Conservation (phyloP, 1,284 basidiomycete genomes). For the Sphaerobolus stellatus region DNA sequence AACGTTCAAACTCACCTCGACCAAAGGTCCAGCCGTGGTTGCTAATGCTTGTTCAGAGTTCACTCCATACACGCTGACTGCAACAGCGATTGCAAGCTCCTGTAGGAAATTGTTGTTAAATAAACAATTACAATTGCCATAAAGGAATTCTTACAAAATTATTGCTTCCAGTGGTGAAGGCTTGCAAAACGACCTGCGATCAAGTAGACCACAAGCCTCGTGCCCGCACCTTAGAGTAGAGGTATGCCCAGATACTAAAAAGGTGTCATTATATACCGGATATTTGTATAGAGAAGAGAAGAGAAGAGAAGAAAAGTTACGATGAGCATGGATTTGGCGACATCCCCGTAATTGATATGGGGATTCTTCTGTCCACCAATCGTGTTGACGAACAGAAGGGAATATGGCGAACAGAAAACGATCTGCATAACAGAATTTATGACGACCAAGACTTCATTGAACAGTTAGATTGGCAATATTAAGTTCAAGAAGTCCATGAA, state of each 20-base stretch:
- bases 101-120: slow-evolving; percentile 24
- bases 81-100: slow-evolving; percentile 84
- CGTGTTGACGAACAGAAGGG: slow-evolving; percentile 75
- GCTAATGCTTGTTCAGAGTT: slow-evolving; percentile 74
- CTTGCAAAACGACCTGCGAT: slow-evolving; percentile 63
- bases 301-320: slow-evolving; percentile 39
- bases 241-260: slow-evolving; percentile 67
- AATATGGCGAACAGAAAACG: slow-evolving; percentile 73
- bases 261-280: background rate
- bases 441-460: slow-evolving; percentile 46
- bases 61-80: slow-evolving; percentile 76
- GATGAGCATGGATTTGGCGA: slow-evolving; percentile 76
- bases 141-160: slow-evolving; percentile 45
- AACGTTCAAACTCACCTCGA: no score
- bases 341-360: slow-evolving; percentile 61
- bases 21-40: slow-evolving; percentile 74
- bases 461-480: slow-evolving; percentile 40
- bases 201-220: slow-evolving; percentile 57
- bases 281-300: background rate
- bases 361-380: slow-evolving; percentile 49
- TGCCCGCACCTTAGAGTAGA: slow-evolving; percentile 64
- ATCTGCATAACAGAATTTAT: slow-evolving; percentile 72
- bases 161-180: slow-evolving; percentile 58
- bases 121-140: no score
- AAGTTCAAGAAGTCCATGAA: slow-evolving; percentile 49